Evolutionary conservation across 192 early-diverging fungal genomes (phyloP).

Genomic region (Cetraspora pellucida): DNA sequence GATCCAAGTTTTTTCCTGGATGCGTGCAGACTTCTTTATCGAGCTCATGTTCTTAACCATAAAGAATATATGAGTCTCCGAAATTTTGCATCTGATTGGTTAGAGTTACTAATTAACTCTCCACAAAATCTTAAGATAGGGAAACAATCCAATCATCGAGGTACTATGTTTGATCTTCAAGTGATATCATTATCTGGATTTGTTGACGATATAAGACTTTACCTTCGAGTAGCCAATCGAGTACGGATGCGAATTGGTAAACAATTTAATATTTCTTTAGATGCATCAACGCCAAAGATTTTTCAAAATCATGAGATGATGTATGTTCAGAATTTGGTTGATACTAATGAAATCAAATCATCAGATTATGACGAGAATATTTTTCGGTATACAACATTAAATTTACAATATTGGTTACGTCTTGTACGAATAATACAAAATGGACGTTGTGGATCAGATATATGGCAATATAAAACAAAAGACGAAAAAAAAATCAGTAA

Average conservation of each 20-base stretch:
- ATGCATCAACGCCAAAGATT: slow-evolving; percentile 29
- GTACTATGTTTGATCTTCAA: slow-evolving; percentile 60
- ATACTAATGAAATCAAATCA: not conserved
- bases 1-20: slow-evolving; percentile 57
- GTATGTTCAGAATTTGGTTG: not conserved
- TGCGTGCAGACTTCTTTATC: slow-evolving; percentile 53
- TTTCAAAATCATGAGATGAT: slow-evolving; percentile 38
- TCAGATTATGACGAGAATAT: not conserved
- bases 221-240: slow-evolving; percentile 58
- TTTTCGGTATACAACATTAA: slow-evolving; percentile 48
- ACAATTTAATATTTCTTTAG: slow-evolving; percentile 50
- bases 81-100: slow-evolving; percentile 51
- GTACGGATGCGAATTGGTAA: slow-evolving; percentile 64
- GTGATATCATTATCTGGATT: slow-evolving; percentile 57
- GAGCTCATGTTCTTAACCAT: slow-evolving; percentile 53
- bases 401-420: slow-evolving; percentile 62
- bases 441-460: slow-evolving; percentile 48
- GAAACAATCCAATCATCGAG: slow-evolving; percentile 57
- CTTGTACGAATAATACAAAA: slow-evolving; percentile 57
- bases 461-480: slow-evolving; percentile 59
- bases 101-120: slow-evolving; percentile 59
- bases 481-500: slow-evolving; percentile 46
- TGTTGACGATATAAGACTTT: slow-evolving; percentile 58
- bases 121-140: slow-evolving; percentile 54
- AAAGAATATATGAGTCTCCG: slow-evolving; percentile 60